Percentiles rank a stretch among this genome's conserved stretches.
Conservation (phyloP, 2,329 filamentous ascomycete species). For the Dactylellina drechsleri region DNA sequence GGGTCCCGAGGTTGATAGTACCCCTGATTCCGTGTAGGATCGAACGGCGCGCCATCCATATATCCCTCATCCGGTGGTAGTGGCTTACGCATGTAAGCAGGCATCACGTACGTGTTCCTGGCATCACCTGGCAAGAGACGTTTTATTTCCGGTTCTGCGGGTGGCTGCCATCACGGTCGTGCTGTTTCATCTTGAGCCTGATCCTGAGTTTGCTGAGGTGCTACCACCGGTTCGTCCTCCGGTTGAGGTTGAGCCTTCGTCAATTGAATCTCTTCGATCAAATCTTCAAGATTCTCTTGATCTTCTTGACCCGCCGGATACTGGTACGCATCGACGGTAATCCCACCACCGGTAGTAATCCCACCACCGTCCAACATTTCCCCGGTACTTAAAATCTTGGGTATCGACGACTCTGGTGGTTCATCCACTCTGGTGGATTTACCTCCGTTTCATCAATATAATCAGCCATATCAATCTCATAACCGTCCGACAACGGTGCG, state of each 20-base stretch:
- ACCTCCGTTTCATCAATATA: neutral
- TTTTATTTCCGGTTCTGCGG: neutral
- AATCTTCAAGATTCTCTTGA: neutral
- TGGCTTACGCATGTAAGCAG: neutral
- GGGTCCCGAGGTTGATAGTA: conserved; percentile 8
- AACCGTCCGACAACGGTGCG: neutral
- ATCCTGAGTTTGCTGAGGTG: neutral
- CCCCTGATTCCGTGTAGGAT: neutral
- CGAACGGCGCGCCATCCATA: conserved; percentile 12
- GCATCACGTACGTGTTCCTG: neutral
- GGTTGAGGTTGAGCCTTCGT: neutral
- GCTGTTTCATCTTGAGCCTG: neutral
- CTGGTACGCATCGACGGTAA: too few species aligned
- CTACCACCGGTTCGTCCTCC: neutral
- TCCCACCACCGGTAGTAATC: too few species aligned
- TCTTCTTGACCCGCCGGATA: too few species aligned
- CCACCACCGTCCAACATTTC: too few species aligned
- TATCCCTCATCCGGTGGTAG: neutral
- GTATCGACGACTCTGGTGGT: neutral
- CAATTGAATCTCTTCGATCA: neutral
- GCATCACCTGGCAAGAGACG: neutral
- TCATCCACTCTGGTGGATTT: neutral
- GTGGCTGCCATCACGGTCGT: neutral
- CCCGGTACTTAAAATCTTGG: neutral
- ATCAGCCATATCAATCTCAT: conserved; percentile 2